Conservation (phyloP, 345 rosid genomes). For the Streptanthus diversifolius region DNA sequence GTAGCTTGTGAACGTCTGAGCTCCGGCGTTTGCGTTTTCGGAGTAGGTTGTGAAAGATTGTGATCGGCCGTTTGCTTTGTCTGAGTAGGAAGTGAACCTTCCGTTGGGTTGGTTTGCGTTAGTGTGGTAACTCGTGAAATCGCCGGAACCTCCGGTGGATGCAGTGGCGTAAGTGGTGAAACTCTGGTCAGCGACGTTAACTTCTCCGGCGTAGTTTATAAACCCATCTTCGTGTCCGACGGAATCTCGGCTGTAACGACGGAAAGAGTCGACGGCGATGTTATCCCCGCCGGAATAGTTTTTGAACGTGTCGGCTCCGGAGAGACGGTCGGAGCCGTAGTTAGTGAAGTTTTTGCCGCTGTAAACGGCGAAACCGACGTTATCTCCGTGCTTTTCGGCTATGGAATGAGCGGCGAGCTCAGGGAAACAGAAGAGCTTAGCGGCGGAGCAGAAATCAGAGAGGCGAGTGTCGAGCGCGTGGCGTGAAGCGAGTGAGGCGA, state of each 20-base stretch:
- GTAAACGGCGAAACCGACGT: conserved; percentile 52
- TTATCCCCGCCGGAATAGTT: conserved; percentile 47
- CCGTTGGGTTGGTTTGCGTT: conserved; percentile 60
- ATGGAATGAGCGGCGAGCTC: conserved; percentile 37
- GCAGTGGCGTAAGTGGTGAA: conserved; percentile 65
- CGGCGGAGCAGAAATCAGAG: conserved; percentile 67
- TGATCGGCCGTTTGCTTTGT: conserved; percentile 41
- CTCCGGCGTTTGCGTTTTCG: conserved; percentile 53
- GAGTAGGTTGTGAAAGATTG: conserved; percentile 56
- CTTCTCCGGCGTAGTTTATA: conserved; percentile 40
- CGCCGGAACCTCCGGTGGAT: conserved; percentile 65
- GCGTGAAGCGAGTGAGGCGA: conserved; percentile 60
- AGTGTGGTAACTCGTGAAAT: conserved; percentile 51
- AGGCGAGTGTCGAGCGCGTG: conserved; percentile 50
- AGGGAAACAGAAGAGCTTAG: conserved; percentile 78
- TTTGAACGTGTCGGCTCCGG: conserved; percentile 59
- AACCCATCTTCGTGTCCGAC: conserved; percentile 44
- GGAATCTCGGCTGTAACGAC: conserved; percentile 59
- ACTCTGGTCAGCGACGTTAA: conserved; percentile 63
- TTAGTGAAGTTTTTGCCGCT: conserved; percentile 59
- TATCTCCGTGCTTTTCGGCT: conserved; percentile 38
- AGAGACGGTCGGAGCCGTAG: conserved; percentile 50
- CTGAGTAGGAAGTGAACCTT: conserved; percentile 58
- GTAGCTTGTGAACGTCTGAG: conserved; percentile 53
- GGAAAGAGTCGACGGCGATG: conserved; percentile 47